Conservation (phyloP, 1,284 basidiomycete species). For the Coniferiporia weirii region DNA sequence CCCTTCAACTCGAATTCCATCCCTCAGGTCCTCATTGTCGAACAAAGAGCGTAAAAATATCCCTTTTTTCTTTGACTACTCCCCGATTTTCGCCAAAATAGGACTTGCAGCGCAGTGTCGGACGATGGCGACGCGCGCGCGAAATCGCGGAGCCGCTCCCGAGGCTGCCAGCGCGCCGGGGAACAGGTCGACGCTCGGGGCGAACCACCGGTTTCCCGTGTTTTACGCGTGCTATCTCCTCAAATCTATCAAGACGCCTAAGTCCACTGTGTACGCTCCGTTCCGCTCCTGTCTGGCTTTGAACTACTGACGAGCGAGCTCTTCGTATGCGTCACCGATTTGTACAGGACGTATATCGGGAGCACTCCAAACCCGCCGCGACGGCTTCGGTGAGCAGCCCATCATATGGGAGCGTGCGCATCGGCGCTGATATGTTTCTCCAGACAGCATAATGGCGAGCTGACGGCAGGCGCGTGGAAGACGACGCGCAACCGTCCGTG, state of each 20-base stretch:
- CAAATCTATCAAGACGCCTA: constrained; percentile 55
- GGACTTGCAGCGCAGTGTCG: no score
- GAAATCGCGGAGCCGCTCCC: neutral
- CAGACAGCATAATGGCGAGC: constrained; percentile 83
- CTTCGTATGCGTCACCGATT: neutral
- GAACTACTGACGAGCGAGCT: constrained; percentile 2
- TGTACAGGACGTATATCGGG: constrained; percentile 65
- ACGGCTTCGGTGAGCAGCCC: constrained; percentile 47
- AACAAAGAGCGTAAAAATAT: no score
- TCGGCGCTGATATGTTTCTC: neutral
- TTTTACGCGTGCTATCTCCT: constrained; percentile 91
- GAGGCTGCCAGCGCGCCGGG: neutral
- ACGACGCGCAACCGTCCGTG: constrained; percentile 73
- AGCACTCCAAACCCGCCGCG: constrained; percentile 79
- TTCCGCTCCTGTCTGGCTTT: neutral
- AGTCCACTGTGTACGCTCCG: constrained; percentile 51
- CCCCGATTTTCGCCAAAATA: no score
- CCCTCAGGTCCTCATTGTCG: no score
- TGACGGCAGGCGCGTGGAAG: constrained; percentile 71
- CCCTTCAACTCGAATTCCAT: no score
- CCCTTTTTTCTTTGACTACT: no score
- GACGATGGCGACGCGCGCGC: neutral
- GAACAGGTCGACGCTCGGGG: constrained; percentile 31
- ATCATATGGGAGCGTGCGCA: no score
- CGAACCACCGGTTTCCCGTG: constrained; percentile 59